These are phyloP conservation scores for Chlamydomonas incerta DNA, from an alignment of 139 green algal species.

Conservation along the genomic window DNA sequence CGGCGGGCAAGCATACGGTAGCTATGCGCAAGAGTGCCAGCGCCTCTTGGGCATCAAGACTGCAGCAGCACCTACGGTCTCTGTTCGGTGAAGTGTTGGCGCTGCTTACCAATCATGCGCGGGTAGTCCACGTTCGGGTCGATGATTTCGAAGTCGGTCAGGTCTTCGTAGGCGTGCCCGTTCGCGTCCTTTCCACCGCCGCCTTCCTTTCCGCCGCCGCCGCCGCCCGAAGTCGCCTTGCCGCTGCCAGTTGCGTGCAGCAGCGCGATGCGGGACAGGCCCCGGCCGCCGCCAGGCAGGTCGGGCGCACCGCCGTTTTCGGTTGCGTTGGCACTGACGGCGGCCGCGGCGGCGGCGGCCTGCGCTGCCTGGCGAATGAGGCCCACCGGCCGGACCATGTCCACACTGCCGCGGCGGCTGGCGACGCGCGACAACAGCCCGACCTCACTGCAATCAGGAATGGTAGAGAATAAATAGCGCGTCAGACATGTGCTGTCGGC, in stretches of 20 bases:
- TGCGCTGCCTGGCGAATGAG: neutral
- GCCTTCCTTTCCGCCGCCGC: neutral
- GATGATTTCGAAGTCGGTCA: neutral
- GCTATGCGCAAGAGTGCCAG: no score
- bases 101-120: slow-evolving; percentile 3
- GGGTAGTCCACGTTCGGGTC: slow-evolving; percentile 1
- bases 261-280: neutral
- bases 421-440: neutral
- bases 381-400: slow-evolving; percentile 16
- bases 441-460: no score
- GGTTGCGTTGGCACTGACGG: neutral
- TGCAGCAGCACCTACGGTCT: neutral
- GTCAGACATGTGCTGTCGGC: no score
- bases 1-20: no score
- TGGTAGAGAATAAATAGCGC: no score
- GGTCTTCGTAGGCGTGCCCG: no score
- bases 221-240: neutral
- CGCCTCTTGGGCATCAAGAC: neutral
- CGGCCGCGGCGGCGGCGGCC: neutral
- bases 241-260: neutral
- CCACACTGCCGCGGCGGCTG: neutral
- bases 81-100: neutral
- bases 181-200: neutral
- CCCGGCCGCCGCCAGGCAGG: neutral
- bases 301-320: no score